These are phyloP conservation scores for Saccharomyces paradoxus DNA, from an alignment of 805 yeast genomes.

Conservation along the genomic window DNA sequence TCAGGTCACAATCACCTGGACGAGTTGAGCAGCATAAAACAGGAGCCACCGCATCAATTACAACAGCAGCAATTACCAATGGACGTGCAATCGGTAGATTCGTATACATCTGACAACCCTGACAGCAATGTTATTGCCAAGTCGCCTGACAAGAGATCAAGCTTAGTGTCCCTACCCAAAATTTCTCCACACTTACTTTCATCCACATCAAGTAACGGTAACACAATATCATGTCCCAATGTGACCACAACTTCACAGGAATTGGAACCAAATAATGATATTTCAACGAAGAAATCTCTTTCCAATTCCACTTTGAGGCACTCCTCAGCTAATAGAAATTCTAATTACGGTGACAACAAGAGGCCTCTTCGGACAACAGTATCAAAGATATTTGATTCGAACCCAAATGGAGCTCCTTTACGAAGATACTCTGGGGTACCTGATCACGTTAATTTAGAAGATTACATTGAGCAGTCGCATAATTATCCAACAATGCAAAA, in stretches of 20 bases:
- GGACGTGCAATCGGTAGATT: constrained; percentile 22
- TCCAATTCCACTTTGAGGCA: constrained; percentile 13
- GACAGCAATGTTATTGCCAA: constrained; percentile 1
- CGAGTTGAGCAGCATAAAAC: constrained; percentile 15
- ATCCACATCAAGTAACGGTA: not conserved
- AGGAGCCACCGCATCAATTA: constrained; percentile 1
- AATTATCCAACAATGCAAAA: constrained; percentile 17
- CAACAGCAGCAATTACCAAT: constrained; percentile 3
- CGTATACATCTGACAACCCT: constrained; percentile 12
- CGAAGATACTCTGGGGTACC: constrained; percentile 67
- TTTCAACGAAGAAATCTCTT: constrained; percentile 4
- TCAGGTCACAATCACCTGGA: constrained; percentile 5
- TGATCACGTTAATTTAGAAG: constrained; percentile 44
- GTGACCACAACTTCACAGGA: constrained; percentile 2
- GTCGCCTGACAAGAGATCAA: constrained; percentile 24
- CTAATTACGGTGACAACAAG: constrained; percentile 8
- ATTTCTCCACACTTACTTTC: constrained; percentile 1
- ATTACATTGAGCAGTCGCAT: constrained; percentile 37
- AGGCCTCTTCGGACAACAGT: constrained; percentile 55
- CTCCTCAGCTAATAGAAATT: constrained; percentile 4
- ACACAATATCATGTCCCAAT: not conserved
- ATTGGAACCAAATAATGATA: constrained; percentile 5
- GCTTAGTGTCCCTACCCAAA: constrained; percentile 15
- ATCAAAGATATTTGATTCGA: constrained; percentile 63
- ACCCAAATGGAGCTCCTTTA: constrained; percentile 50